These are phyloP conservation scores for Kluyveromyces dobzhanskii DNA, from an alignment of 805 yeast species.

Conservation along the genomic window DNA sequence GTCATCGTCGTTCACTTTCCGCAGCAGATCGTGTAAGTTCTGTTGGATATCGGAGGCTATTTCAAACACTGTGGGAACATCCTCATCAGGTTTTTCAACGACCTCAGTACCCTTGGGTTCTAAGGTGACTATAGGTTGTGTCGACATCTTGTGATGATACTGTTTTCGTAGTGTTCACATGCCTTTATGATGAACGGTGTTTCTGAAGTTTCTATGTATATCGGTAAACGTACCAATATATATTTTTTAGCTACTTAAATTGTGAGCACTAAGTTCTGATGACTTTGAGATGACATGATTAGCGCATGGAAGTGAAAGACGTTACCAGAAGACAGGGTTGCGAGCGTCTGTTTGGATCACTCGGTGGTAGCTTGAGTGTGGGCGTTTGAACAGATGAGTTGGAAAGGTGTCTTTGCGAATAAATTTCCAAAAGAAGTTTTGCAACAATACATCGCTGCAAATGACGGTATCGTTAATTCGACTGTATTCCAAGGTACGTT, in stretches of 20 bases:
- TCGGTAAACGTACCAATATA: no score
- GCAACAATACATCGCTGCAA: slow-evolving; percentile 13
- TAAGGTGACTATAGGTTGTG: slow-evolving; percentile 1
- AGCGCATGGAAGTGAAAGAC: no score
- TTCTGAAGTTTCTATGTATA: no score
- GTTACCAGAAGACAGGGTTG: no score
- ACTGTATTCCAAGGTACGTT: slow-evolving; percentile 28
- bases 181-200: no score
- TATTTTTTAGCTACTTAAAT: no score
- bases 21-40: slow-evolving; percentile 14
- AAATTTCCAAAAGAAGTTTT: slow-evolving; percentile 13
- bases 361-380: no score
- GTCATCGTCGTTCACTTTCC: slow-evolving; percentile 15
- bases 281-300: no score
- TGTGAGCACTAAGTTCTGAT: no score
- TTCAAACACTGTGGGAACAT: slow-evolving; percentile 21
- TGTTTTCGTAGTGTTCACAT: no score
- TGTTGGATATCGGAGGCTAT: slow-evolving; percentile 23
- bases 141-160: background rate
- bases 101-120: background rate
- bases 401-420: slow-evolving; percentile 1
- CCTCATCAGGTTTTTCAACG: background rate
- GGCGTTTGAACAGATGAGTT: slow-evolving; percentile 7
- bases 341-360: no score
- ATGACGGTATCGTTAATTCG: slow-evolving; percentile 17